Percentiles rank a stretch among this genome's conserved stretches.
phyloP scores from a whole-genome alignment of 371 early-diverging fungal genomes.

The Saksenaea vasiformis region DNA sequence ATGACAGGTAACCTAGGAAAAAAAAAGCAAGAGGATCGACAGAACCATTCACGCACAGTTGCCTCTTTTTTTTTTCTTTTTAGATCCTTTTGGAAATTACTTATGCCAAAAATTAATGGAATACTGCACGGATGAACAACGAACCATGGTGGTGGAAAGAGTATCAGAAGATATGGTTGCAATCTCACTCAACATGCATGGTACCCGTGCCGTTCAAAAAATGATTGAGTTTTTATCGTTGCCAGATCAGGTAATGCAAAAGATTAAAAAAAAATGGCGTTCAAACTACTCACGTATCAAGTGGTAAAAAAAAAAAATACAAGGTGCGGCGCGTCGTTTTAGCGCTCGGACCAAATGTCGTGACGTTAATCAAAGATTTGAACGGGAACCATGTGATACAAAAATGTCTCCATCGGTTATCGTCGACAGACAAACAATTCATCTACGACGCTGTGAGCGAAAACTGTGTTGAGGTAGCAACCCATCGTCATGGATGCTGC shows the following conservation, averaged over 20 bases:
- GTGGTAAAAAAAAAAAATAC: too few species aligned
- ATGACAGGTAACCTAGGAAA: slow-evolving; percentile 74
- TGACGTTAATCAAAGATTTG: slow-evolving; percentile 89
- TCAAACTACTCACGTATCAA: neutral
- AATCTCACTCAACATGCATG: slow-evolving; percentile 94
- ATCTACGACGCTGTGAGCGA: slow-evolving; percentile 86
- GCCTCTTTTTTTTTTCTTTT: slow-evolving; percentile 1
- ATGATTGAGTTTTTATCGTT: slow-evolving; percentile 83
- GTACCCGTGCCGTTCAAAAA: slow-evolving; percentile 96
- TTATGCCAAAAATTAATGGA: slow-evolving; percentile 90
- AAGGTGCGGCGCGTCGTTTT: neutral
- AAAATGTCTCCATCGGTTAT: slow-evolving; percentile 86
- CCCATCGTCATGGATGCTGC: slow-evolving; percentile 97
- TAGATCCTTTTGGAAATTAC: slow-evolving; percentile 92
- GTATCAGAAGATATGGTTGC: slow-evolving; percentile 75
- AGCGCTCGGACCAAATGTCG: slow-evolving; percentile 78
- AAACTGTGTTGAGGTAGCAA: slow-evolving; percentile 87
- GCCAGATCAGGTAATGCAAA: slow-evolving; percentile 53
- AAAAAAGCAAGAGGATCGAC: neutral
- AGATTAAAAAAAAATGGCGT: neutral
- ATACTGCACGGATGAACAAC: slow-evolving; percentile 73
- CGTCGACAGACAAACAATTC: slow-evolving; percentile 80
- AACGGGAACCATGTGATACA: slow-evolving; percentile 99
- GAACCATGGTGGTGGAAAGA: slow-evolving; percentile 67
- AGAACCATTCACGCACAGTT: neutral